Percentiles rank a stretch among this genome's conserved stretches.
phyloP scores from a whole-genome alignment of 1,139 yeast species.

The Yamadazyma songkhlaensis region DNA sequence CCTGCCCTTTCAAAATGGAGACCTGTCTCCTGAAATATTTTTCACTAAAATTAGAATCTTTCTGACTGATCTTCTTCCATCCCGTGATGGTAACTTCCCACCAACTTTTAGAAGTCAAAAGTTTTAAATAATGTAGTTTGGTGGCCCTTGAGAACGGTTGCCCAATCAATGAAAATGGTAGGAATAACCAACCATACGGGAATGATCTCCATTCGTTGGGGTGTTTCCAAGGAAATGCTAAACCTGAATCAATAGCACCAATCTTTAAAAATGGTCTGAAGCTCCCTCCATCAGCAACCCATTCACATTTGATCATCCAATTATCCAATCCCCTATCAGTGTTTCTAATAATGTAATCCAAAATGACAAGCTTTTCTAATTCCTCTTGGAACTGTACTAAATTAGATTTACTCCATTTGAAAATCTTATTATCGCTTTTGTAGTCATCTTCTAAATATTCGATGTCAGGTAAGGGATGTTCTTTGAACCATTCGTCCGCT shows the following conservation, averaged over 20 bases:
- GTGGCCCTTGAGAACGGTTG: slow-evolving; percentile 63
- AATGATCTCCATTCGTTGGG: slow-evolving; percentile 83
- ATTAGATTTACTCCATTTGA: slow-evolving; percentile 54
- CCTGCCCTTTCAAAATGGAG: slow-evolving; percentile 76
- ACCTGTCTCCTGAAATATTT: slow-evolving; percentile 68
- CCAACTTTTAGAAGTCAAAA: slow-evolving; percentile 63
- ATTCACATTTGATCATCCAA: slow-evolving; percentile 68
- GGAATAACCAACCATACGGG: slow-evolving; percentile 76
- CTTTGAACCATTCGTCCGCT: slow-evolving; percentile 58
- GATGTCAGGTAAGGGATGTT: slow-evolving; percentile 54
- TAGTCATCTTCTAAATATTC: slow-evolving; percentile 20
- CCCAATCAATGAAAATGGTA: slow-evolving; percentile 63
- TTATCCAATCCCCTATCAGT: slow-evolving; percentile 76
- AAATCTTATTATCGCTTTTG: slow-evolving; percentile 15
- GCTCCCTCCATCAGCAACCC: slow-evolving; percentile 24
- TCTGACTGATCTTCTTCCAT: slow-evolving; percentile 47
- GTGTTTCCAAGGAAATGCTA: slow-evolving; percentile 80
- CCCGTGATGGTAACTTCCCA: slow-evolving; percentile 61
- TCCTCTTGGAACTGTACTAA: slow-evolving; percentile 57
- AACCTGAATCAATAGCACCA: slow-evolving; percentile 77
- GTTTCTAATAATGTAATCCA: slow-evolving; percentile 72
- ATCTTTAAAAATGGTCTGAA: slow-evolving; percentile 44
- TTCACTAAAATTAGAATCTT: slow-evolving; percentile 62
- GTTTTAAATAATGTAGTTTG: slow-evolving; percentile 54
- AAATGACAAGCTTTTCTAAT: slow-evolving; percentile 64